Base-by-base conservation (phyloP, 2,329 filamentous ascomycete species). In the Macrophomina pseudophaseolina region DNA sequence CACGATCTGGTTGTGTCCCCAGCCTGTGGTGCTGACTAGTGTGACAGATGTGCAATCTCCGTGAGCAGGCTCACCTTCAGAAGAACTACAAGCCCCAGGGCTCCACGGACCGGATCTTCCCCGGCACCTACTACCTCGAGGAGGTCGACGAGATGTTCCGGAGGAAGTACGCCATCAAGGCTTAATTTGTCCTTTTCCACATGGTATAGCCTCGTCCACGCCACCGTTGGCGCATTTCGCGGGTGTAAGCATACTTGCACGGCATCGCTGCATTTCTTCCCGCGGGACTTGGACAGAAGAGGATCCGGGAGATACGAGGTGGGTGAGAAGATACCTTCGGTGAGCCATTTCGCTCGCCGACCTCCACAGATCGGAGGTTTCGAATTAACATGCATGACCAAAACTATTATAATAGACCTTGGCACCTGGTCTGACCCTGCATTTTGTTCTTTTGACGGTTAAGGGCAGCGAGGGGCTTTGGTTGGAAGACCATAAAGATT, bases 111-210 rank as follows among this genome's bases (percentile, higher is more conserved):
- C 78, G 75, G 62, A 75, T 84, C 23, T 74, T 80, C 68, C 78
- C 81, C 3, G 82, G 81, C 62, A 83, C 82, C 7, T 85, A 85
- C 76, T 85, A 84, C 74, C 80, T 85, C 65, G 82, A 81, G 65
- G 74, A 78, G 67, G 76, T 85, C 58, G 82, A 85, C 71, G 77
- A 81, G 72, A 82, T 84, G 82, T 85, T 84, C 80, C 77, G 81
- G 70, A 77, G 83, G 72, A 77, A 72, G 33, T 85, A 85, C 72
- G 80, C 78, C 72, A 75, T 85, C 72, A 83, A 83, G 80, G 75
- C 81, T 72, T 84, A 81, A 72, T 42, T 60, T 32, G n/a, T 44
- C 6, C 58, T 8, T 49, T 62, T 18, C 32, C 42, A n/a, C 9
- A 16, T 44, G 32, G 35, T 30, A 60, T 40, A 16, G 44, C 12